These are phyloP conservation scores for Turritis glabra DNA, from an alignment of 345 rosid species.

Conservation along the genomic window DNA sequence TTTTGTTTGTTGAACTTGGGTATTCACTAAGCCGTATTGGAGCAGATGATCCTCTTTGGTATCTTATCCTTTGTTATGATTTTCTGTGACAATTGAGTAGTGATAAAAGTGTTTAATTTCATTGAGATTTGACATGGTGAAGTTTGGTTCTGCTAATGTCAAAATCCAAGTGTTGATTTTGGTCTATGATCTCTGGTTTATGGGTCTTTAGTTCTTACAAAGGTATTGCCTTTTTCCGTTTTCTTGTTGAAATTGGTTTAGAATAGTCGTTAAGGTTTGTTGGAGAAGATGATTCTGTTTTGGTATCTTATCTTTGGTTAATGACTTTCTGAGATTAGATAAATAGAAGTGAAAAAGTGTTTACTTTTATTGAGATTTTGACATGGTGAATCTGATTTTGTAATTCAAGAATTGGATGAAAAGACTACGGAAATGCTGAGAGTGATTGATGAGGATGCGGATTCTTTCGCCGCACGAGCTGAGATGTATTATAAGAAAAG, in stretches of 20 bases:
- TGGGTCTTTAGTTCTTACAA: constrained; percentile 1
- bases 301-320: background rate
- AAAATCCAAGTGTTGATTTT: background rate
- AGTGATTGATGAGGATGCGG: constrained; percentile 43
- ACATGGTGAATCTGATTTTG: background rate
- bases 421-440: constrained; percentile 36
- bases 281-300: background rate
- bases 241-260: background rate
- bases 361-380: background rate
- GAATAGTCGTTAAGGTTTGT: background rate
- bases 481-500: constrained; percentile 44
- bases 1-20: background rate
- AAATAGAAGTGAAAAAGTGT: background rate
- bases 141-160: background rate
- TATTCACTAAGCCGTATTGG: background rate
- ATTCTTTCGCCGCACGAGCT: constrained; percentile 40
- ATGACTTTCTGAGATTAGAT: background rate
- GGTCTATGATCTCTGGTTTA: background rate
- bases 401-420: constrained; percentile 34
- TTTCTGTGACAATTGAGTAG: background rate
- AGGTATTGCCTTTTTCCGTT: background rate
- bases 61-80: background rate
- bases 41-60: background rate
- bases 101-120: background rate
- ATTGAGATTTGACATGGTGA: background rate